Evolutionary conservation across 108 stramenopile species (phyloP), one percentile per base, ranked within the genome.

Genomic region (Cyclostephanos tholiformis): DNA sequence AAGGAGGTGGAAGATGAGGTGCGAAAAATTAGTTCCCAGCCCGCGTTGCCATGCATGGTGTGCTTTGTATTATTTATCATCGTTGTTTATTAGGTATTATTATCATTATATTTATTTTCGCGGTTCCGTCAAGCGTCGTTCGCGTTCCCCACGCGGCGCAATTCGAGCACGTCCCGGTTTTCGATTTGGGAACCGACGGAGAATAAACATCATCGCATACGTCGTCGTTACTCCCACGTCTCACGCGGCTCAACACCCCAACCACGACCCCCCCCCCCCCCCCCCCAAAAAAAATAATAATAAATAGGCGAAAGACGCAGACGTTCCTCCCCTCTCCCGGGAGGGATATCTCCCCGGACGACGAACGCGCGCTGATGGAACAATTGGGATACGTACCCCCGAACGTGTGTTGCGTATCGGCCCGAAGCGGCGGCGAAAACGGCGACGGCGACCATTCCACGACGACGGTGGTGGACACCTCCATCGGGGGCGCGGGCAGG

Each of bases 331-430:
- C 63, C 74, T 12, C 72, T 72, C 82, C 76, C 14, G 20, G 9
- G 1, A 39, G 73, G 38, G n/a, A 43, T 10, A 23, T 80, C 8
- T 39, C 77, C 23, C 16, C 80, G 25, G 17, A 48, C 0, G 84
- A 84, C 10, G 74, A 76, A 56, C 64, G 39, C 12, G 71, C 79
- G 11, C 58, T 89, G 11, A 17, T 76, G 32, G 25, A 71, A 12
- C 90, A 91, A 56, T 77, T 91, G 26, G 90, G 90, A 39, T 89
- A 89, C 76, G 32, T 91, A 12, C 90, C 90, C 0, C 57, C 85
- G n/a, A 91, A 91, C 76, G 80, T 82, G 19, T 82, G 84, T 13
- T 0, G 58, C 9, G 82, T 91, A 7, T 86, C 86, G 1, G 86
- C 90, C 26, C 65, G 87, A 52, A 72, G 75, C 23, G 60, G 78